A percentile compares a stretch with the other conserved stretches of the same genome.
These are phyloP conservation scores for Periconia digitata DNA, from an alignment of 2,329 filamentous ascomycete species.

Conservation along the genomic window DNA sequence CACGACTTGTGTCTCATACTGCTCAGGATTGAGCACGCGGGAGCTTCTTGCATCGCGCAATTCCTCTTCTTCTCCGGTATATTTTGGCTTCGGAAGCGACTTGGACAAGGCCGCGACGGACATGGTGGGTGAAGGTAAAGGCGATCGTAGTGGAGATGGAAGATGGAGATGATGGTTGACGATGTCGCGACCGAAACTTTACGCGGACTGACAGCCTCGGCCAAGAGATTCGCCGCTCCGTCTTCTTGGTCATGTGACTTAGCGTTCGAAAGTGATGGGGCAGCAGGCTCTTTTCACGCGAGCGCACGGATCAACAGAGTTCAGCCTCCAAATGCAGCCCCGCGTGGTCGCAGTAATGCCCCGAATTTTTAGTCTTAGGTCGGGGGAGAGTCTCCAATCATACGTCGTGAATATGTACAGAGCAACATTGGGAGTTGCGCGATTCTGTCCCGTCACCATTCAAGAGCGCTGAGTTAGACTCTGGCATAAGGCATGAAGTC, in stretches of 20 bases:
- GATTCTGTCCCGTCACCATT: too few species aligned
- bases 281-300: too few species aligned
- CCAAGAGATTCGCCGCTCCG: slow-evolving; percentile 1
- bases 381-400: too few species aligned
- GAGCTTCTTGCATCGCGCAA: slow-evolving; percentile 67
- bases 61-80: slow-evolving; percentile 87
- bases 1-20: slow-evolving; percentile 81
- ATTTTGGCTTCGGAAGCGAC: slow-evolving; percentile 85
- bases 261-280: too few species aligned
- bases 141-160: neutral
- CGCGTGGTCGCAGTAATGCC: neutral
- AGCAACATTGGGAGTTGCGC: too few species aligned
- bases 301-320: too few species aligned
- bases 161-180: too few species aligned
- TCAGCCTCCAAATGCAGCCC: neutral
- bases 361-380: too few species aligned
- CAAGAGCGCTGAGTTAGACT: too few species aligned
- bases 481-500: too few species aligned
- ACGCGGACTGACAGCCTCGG: neutral
- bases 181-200: slow-evolving; percentile 2
- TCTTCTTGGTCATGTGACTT: neutral
- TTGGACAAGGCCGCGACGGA: slow-evolving; percentile 67
- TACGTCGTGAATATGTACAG: too few species aligned
- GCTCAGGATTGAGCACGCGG: slow-evolving; percentile 75
- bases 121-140: slow-evolving; percentile 22